phyloP scores from a whole-genome alignment of 164 flowering plant genomes.

The Annona cherimola region DNA sequence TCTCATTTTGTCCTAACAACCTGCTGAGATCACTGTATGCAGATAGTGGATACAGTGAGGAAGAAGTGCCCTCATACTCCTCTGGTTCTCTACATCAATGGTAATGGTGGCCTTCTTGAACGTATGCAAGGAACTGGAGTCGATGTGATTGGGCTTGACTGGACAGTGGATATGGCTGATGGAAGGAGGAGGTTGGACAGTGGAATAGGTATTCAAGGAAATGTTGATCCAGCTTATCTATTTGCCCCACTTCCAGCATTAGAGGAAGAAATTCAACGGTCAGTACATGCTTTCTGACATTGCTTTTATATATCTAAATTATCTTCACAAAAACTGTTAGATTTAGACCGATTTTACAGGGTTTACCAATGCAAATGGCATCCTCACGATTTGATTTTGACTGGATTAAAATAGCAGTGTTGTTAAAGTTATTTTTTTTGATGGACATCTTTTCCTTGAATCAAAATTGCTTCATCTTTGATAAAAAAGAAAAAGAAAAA shows the following conservation, averaged over 20 bases:
- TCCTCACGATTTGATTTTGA: no score
- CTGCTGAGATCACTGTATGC: constrained; percentile 25
- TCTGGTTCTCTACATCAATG: constrained; percentile 88
- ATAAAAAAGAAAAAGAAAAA: no score
- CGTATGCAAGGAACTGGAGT: constrained; percentile 91
- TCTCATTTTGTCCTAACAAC: background rate
- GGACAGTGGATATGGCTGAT: constrained; percentile 99
- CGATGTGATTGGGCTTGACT: constrained; percentile 97
- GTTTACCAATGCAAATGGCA: no score
- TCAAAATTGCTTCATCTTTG: background rate
- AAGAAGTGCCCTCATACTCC: constrained; percentile 76
- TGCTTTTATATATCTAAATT: no score
- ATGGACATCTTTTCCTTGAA: background rate
- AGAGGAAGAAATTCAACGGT: constrained; percentile 87
- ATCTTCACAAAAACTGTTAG: no score
- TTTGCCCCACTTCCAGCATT: constrained; percentile 79
- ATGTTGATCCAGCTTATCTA: constrained; percentile 87
- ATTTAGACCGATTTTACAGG: no score
- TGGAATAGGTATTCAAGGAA: constrained; percentile 77
- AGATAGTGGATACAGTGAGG: constrained; percentile 71
- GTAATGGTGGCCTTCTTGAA: constrained; percentile 96
- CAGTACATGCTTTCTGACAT: background rate
- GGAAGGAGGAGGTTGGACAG: constrained; percentile 78
- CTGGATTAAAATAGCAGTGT: background rate
- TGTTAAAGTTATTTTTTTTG: background rate